Evolutionary conservation across 768 basidiomycete genomes (phyloP).

Genomic region (Mycena vulgaris): DNA sequence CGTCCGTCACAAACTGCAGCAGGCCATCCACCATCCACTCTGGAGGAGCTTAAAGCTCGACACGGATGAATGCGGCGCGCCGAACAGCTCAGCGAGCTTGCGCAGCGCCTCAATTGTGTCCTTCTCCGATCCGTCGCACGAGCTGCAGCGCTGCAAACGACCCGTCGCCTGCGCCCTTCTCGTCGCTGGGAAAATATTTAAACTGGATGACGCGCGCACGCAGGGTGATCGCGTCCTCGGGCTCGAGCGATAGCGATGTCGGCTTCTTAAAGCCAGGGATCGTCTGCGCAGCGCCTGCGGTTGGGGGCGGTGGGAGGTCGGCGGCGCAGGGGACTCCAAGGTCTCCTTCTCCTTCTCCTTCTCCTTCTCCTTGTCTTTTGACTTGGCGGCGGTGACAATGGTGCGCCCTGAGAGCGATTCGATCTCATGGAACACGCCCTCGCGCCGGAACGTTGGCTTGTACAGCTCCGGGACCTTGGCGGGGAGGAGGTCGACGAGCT

Average conservation of each 20-base stretch:
- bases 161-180: constrained; percentile 70
- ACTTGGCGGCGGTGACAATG: constrained; percentile 66
- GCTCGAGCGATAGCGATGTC: constrained; percentile 79
- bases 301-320: constrained; percentile 48
- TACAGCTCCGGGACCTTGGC: constrained; percentile 89
- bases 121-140: constrained; percentile 71
- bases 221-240: constrained; percentile 92
- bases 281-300: constrained; percentile 55
- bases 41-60: constrained; percentile 97
- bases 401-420: constrained; percentile 79
- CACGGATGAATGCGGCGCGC: constrained; percentile 81
- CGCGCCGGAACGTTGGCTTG: constrained; percentile 90
- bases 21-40: constrained; percentile 91
- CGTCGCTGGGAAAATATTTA: constrained; percentile 77
- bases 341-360: constrained; percentile 53
- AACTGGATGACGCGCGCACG: constrained; percentile 93
- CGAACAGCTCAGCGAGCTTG: constrained; percentile 87
- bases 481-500: constrained; percentile 93
- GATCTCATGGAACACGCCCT: constrained; percentile 97
- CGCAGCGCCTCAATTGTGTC: constrained; percentile 73
- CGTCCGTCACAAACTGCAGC: constrained; percentile 84
- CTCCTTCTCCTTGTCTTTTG: constrained; percentile 58
- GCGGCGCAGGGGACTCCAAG: constrained; percentile 55
- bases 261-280: constrained; percentile 80
- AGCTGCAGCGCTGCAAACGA: constrained; percentile 76